These are phyloP conservation scores for Ananas comosus DNA, from an alignment of 176 grass and related monocot genomes.

Conservation along the genomic window DNA sequence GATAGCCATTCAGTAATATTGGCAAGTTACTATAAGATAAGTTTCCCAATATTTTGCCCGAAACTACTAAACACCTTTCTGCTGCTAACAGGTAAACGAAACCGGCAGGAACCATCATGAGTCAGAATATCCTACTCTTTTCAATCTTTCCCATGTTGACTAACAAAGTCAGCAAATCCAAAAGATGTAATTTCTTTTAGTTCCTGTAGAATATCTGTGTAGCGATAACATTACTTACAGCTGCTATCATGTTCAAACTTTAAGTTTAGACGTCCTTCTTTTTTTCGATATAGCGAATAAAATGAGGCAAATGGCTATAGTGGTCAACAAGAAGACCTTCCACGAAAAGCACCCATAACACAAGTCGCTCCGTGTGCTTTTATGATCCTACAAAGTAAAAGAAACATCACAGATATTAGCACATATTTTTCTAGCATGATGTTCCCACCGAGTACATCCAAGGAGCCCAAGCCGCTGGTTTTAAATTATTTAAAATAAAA, in stretches of 20 bases:
- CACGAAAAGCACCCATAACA: constrained; percentile 33
- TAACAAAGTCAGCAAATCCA: background rate
- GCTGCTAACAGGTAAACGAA: too few species aligned
- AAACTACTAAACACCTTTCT: too few species aligned
- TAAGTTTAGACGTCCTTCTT: constrained; percentile 80
- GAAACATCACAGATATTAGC: background rate
- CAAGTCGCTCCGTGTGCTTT: constrained; percentile 10
- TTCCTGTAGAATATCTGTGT: constrained; percentile 16
- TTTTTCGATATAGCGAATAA: constrained; percentile 37
- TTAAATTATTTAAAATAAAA: background rate
- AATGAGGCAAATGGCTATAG: constrained; percentile 12
- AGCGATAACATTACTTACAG: constrained; percentile 27
- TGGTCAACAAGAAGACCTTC: constrained; percentile 27
- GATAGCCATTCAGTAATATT: too few species aligned
- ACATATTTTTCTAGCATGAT: constrained; percentile 1
- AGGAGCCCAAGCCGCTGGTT: background rate
- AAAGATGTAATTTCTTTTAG: background rate
- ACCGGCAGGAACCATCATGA: background rate
- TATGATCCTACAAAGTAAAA: constrained; percentile 32
- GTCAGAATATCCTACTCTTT: background rate
- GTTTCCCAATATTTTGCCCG: too few species aligned
- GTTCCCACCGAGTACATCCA: background rate
- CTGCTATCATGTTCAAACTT: constrained; percentile 40
- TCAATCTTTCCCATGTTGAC: background rate
- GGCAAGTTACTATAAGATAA: too few species aligned